Conservation (phyloP, 345 rosid genomes). For the Viola odorata region DNA sequence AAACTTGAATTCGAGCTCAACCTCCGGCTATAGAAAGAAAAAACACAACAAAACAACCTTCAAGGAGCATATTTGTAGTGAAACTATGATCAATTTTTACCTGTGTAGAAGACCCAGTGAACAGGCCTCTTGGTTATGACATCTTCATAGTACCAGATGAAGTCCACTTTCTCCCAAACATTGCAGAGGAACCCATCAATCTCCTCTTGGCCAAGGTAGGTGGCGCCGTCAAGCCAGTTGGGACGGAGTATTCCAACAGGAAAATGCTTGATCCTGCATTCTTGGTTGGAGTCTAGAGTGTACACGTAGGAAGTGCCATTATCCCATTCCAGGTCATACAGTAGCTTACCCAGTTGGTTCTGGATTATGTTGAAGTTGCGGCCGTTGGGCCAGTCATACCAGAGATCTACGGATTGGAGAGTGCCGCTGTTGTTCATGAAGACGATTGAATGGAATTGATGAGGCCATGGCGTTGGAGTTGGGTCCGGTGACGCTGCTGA, state of each 20-base stretch:
- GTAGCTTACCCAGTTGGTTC: constrained; percentile 47
- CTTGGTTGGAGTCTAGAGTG: constrained; percentile 33
- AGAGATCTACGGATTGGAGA: constrained; percentile 52
- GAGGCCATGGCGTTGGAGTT: constrained; percentile 57
- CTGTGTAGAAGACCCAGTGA: constrained; percentile 55
- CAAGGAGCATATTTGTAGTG: no score
- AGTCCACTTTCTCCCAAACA: constrained; percentile 63
- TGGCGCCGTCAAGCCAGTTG: constrained; percentile 60
- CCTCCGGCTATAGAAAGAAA: no score
- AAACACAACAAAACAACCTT: no score
- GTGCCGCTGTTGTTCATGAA: constrained; percentile 55
- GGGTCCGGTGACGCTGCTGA: constrained; percentile 28
- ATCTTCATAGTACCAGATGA: constrained; percentile 61
- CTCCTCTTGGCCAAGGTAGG: constrained; percentile 41
- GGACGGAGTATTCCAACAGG: constrained; percentile 50
- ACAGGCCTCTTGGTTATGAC: constrained; percentile 58
- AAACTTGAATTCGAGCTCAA: no score
- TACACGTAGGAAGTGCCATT: constrained; percentile 54
- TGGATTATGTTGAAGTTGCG: constrained; percentile 71
- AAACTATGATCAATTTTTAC: constrained; percentile 7
- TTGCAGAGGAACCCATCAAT: constrained; percentile 51
- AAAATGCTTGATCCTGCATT: constrained; percentile 39
- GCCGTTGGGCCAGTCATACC: constrained; percentile 66
- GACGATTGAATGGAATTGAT: constrained; percentile 50
- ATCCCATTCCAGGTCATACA: constrained; percentile 59